A percentile compares a stretch with the other conserved stretches of the same genome.
phyloP scores from a whole-genome alignment of 306 rosid species.

The Quercus variabilis region DNA sequence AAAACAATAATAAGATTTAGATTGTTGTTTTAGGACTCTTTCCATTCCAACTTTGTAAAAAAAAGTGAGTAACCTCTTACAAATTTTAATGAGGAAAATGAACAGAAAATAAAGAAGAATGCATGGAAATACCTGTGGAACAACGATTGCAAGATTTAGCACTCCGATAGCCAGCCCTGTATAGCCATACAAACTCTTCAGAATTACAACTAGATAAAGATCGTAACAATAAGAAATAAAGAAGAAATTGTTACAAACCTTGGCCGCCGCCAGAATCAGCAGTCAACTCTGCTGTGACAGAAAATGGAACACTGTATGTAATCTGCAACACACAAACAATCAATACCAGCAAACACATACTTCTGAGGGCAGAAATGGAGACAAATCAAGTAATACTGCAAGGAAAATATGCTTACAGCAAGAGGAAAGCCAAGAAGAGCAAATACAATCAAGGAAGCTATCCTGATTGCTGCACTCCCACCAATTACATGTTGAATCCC shows the following conservation, averaged over 20 bases:
- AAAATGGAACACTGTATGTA: conserved; percentile 93
- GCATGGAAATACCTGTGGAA: conserved; percentile 75
- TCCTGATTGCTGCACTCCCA: conserved; percentile 63
- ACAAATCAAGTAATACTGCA: neutral
- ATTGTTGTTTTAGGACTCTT: neutral
- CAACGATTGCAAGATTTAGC: conserved; percentile 90
- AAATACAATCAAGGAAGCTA: conserved; percentile 81
- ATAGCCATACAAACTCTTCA: conserved; percentile 26
- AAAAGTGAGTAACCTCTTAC: neutral
- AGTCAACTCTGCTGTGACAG: conserved; percentile 86
- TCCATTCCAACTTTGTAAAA: neutral
- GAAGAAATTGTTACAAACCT: conserved; percentile 45
- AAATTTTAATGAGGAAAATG: neutral
- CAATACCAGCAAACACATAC: conserved; percentile 18
- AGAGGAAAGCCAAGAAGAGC: conserved; percentile 97
- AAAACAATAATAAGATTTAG: neutral
- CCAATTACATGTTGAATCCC: conserved; percentile 76
- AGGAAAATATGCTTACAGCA: conserved; percentile 59
- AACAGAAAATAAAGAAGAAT: neutral
- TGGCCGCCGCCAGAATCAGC: conserved; percentile 98
- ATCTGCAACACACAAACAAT: conserved; percentile 61
- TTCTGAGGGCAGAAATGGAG: conserved; percentile 4
- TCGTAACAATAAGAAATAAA: conserved; percentile 9
- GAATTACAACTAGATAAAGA: conserved; percentile 20
- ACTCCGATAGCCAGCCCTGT: conserved; percentile 98